Percentiles rank a stretch among this genome's conserved stretches.
phyloP scores from a whole-genome alignment of 1,139 yeast species.

The Pichia sp. region DNA sequence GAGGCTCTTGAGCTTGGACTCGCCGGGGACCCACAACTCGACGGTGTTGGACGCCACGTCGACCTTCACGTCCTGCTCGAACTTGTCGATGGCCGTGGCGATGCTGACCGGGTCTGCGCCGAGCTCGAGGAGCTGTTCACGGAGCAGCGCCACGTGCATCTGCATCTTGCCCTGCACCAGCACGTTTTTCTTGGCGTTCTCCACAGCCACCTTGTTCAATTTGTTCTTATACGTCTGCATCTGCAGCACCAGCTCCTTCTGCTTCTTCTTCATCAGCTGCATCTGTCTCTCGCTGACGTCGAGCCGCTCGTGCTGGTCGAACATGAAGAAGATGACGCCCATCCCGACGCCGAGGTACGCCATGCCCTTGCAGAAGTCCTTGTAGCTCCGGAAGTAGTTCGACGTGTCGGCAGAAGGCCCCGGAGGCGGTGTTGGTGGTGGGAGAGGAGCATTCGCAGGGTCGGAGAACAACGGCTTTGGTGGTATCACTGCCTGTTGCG shows the following conservation, averaged over 20 bases:
- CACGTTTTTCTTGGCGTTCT: constrained; percentile 45
- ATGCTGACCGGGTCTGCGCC: constrained; percentile 52
- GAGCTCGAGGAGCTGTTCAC: constrained; percentile 51
- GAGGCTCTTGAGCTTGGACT: constrained; percentile 42
- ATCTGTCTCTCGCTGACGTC: constrained; percentile 25
- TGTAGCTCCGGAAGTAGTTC: constrained; percentile 10
- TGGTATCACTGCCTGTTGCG: neutral
- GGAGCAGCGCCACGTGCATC: constrained; percentile 57
- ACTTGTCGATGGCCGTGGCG: constrained; percentile 49
- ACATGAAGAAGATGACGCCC: constrained; percentile 11
- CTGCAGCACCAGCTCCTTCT: constrained; percentile 28
- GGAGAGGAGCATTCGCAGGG: neutral
- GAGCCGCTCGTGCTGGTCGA: constrained; percentile 23
- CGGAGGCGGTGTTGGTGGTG: neutral
- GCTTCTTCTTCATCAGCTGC: constrained; percentile 22
- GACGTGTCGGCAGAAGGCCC: constrained; percentile 2
- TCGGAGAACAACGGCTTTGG: constrained; percentile 2
- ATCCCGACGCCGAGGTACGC: constrained; percentile 16
- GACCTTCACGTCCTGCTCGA: constrained; percentile 51
- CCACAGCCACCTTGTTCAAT: constrained; percentile 36
- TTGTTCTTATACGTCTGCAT: constrained; percentile 29
- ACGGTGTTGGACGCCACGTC: constrained; percentile 53
- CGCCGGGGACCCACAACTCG: constrained; percentile 57
- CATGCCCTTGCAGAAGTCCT: constrained; percentile 15
- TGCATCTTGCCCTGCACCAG: constrained; percentile 50